These are phyloP conservation scores for Globisporangium mamillatum DNA, from an alignment of 352 stramenopile genomes.

Conservation along the genomic window DNA sequence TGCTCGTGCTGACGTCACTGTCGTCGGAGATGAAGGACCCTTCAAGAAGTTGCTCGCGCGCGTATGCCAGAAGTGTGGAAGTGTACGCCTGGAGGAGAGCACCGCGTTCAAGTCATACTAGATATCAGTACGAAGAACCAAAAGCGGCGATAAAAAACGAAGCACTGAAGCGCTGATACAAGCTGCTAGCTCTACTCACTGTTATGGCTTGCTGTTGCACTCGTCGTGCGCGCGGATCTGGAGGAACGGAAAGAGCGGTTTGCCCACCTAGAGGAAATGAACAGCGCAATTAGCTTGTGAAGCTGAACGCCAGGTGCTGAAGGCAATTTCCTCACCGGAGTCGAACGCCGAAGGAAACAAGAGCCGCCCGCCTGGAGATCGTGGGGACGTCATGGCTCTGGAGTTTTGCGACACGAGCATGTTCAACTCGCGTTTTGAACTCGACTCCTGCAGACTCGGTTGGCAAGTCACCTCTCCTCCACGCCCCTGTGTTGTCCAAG, in stretches of 20 bases:
- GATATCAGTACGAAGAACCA: neutral
- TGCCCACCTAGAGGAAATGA: slow-evolving; percentile 15
- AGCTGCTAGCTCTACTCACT: neutral
- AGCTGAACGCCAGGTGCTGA: neutral
- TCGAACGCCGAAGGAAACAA: slow-evolving; percentile 29
- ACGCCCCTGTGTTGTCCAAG: neutral
- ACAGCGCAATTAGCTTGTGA: neutral
- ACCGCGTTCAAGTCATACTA: neutral
- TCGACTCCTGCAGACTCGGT: slow-evolving; percentile 10
- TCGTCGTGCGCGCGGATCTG: slow-evolving; percentile 24
- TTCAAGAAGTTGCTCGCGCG: slow-evolving; percentile 30
- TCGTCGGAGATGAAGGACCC: slow-evolving; percentile 15
- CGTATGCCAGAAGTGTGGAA: slow-evolving; percentile 30
- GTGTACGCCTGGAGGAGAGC: slow-evolving; percentile 26
- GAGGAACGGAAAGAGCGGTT: slow-evolving; percentile 27
- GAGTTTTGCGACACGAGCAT: slow-evolving; percentile 12
- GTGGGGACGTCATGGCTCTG: slow-evolving; percentile 11
- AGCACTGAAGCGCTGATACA: neutral
- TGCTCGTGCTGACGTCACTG: slow-evolving; percentile 1
- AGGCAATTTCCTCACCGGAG: slow-evolving; percentile 17
- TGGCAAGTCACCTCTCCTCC: neutral
- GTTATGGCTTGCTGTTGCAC: slow-evolving; percentile 21
- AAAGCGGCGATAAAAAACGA: neutral
- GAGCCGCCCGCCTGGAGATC: slow-evolving; percentile 19
- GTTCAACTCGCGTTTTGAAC: slow-evolving; percentile 12